Base-by-base conservation (phyloP, 441 rosid genomes). In the Omphalea diandra region DNA sequence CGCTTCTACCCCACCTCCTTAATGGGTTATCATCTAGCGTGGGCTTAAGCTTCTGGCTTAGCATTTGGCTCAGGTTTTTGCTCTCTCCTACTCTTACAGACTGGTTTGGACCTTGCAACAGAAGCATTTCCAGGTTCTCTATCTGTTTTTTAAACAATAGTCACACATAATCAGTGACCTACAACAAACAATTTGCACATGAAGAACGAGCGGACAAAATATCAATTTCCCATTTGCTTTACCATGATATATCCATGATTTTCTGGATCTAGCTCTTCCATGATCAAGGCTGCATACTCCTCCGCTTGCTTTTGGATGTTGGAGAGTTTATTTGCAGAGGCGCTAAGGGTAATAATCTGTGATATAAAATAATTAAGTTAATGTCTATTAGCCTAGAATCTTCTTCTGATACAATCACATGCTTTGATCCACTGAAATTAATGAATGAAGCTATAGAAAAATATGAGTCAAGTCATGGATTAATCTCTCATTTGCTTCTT, bases 241-340 rank as follows among this genome's bases (percentile, higher is more conserved):
- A 91, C 98, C 98, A 90, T 87, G 68, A 94, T 94, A 85, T 84
- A 88, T 17, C 98, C 99, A 78, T 63, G 81, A 63, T 86, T 82
- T 29, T 92, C 96, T 26, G 90, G 98, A 80, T 94, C 98, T 66
- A 94, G 67, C 69, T 94, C 99, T 83, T 94, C 99, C 97, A 92
- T 90, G 75, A 94, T 94, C 73, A 90, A 62, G 3, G 94, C 88
- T n/a, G 99, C 91, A 79, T 92, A 94, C 72, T 92, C 97, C 69
- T 85, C 71, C 4, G 99, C 94, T 74, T 92, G 98, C 72, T 88
- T 87, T 81, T 90, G 90, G 74, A 94, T 85, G 70, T 70, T 89
- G 7, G 90, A 83, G n/a, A 94, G 85, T 76, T 84, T 89, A 82
- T 94, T 94, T 22, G 99, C 94, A 27, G 97, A 90, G 59, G 99